A percentile compares a stretch with the other conserved stretches of the same genome.
These are phyloP conservation scores for Aspergillus fumigatiaffinis DNA, from an alignment of 2,329 filamentous ascomycete genomes.

Conservation along the genomic window DNA sequence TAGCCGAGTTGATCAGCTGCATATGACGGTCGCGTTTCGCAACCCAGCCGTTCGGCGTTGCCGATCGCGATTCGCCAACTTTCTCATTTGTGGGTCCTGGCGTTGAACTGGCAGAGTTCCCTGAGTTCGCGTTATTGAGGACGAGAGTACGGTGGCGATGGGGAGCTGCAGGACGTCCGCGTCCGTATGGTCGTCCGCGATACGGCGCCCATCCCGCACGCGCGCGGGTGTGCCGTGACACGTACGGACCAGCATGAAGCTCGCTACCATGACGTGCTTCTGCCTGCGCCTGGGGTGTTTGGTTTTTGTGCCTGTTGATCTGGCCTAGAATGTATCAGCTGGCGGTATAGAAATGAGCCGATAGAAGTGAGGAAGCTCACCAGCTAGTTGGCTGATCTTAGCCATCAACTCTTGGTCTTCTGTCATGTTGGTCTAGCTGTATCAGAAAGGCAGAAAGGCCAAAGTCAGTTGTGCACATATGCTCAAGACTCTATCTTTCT, in stretches of 20 bases:
- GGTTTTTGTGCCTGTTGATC: constrained; percentile 75
- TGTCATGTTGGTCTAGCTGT: constrained; percentile 39
- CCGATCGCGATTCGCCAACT: constrained; percentile 24
- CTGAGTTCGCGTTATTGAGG: constrained; percentile 49
- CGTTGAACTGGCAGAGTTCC: constrained; percentile 18
- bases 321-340: constrained; percentile 52
- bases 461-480: constrained; percentile 5
- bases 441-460: neutral
- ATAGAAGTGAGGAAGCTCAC: constrained; percentile 37
- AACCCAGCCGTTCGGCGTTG: constrained; percentile 55
- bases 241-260: constrained; percentile 19
- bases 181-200: constrained; percentile 36
- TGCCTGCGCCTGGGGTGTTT: constrained; percentile 29
- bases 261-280: constrained; percentile 19
- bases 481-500: neutral
- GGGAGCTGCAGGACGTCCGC: constrained; percentile 33
- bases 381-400: constrained; percentile 55
- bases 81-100: constrained; percentile 25
- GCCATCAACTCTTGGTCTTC: constrained; percentile 55
- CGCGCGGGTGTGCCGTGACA: constrained; percentile 27
- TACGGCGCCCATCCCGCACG: constrained; percentile 44
- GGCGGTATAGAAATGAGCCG: constrained; percentile 38
- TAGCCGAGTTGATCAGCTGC: constrained; percentile 75
- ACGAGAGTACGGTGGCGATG: constrained; percentile 61
- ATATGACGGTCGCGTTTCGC: constrained; percentile 71